Conservation (phyloP, 2,329 filamentous ascomycete species). For the Chrysoporthe deuterocubensis region DNA sequence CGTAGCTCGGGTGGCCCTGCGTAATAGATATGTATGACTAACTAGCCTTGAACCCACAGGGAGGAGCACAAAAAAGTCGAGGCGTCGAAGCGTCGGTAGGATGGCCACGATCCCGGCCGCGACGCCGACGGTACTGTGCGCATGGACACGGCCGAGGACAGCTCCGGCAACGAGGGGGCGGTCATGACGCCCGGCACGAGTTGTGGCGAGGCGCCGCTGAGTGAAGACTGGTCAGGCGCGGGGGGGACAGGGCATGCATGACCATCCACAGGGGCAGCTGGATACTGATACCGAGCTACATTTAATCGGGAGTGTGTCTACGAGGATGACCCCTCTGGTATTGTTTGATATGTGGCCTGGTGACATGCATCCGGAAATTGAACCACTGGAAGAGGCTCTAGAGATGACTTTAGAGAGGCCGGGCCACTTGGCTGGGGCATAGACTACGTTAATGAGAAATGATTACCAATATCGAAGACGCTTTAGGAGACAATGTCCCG, state of each 20-base stretch:
- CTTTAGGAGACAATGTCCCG: too few species aligned
- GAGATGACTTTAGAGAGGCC: neutral
- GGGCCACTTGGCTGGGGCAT: neutral
- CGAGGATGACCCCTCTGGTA: neutral
- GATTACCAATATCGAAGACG: constrained; percentile 2
- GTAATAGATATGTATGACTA: neutral
- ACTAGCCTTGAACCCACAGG: constrained; percentile 46
- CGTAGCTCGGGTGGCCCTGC: neutral
- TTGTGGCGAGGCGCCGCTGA: neutral
- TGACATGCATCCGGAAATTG: neutral
- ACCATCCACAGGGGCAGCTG: neutral
- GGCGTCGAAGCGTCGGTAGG: constrained; percentile 67
- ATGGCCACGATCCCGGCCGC: constrained; percentile 6
- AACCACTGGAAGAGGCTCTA: neutral
- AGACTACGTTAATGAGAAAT: constrained; percentile 21
- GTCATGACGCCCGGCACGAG: neutral
- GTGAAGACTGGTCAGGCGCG: neutral
- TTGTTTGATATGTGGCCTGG: neutral
- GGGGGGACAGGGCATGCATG: neutral
- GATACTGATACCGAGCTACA: neutral
- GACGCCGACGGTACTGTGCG: neutral
- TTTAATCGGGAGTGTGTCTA: neutral
- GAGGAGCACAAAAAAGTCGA: constrained; percentile 96
- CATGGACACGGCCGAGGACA: neutral
- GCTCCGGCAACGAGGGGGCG: neutral